A percentile compares a stretch with the other conserved stretches of the same genome.
These are phyloP conservation scores for Suillus alpinus DNA, from an alignment of 768 basidiomycete genomes.

Conservation along the genomic window DNA sequence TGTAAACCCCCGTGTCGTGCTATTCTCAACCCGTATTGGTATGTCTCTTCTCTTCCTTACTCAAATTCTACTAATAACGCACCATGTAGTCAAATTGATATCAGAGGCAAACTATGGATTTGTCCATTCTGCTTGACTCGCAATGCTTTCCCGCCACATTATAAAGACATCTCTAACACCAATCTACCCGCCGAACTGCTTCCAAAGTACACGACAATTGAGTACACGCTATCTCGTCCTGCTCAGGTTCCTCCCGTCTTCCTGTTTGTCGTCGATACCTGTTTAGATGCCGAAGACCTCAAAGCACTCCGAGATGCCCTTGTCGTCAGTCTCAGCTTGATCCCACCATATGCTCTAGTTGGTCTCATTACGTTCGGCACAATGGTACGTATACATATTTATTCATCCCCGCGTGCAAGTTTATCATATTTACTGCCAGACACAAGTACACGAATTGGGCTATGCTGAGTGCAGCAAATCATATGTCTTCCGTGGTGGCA, in stretches of 20 bases:
- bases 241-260: conserved; percentile 94
- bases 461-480: conserved; percentile 96
- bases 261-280: conserved; percentile 96
- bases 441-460: conserved; percentile 98
- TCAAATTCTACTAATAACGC: conserved; percentile 3
- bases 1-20: conserved; percentile 98
- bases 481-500: conserved; percentile 97
- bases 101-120: conserved; percentile 98
- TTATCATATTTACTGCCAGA: conserved; percentile 39
- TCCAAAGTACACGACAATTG: conserved; percentile 98
- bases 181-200: conserved; percentile 95
- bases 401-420: not conserved
- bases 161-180: conserved; percentile 96
- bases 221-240: conserved; percentile 94
- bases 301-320: conserved; percentile 95
- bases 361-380: conserved; percentile 96
- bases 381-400: not conserved
- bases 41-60: conserved; percentile 20
- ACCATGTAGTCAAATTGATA: conserved; percentile 86
- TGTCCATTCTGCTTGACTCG: conserved; percentile 98
- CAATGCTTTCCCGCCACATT: conserved; percentile 97
- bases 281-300: conserved; percentile 92
- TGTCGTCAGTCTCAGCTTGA: conserved; percentile 87
- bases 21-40: conserved; percentile 98
- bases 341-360: conserved; percentile 93